Conservation (phyloP, 148 eudicot species). For the Beta vulgaris region DNA sequence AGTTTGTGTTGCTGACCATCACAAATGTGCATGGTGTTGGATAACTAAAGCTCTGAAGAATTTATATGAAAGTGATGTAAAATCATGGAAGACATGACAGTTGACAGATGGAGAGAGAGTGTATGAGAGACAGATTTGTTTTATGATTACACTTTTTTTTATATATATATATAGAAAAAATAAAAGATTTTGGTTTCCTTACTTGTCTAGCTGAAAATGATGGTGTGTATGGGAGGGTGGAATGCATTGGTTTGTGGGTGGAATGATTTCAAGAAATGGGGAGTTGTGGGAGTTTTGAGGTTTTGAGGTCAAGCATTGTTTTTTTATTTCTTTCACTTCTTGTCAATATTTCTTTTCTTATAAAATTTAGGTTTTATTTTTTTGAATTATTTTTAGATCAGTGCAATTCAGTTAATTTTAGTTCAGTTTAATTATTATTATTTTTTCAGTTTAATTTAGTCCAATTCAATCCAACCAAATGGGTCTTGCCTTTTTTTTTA, state of each 20-base stretch:
- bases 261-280: conserved; percentile 32
- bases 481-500: too few relatives aligned
- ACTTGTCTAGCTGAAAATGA: conserved; percentile 51
- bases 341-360: neutral
- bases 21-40: conserved; percentile 18
- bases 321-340: neutral
- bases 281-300: conserved; percentile 23
- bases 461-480: too few relatives aligned
- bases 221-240: conserved; percentile 27
- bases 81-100: conserved; percentile 31
- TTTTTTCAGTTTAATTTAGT: too few relatives aligned
- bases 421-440: too few relatives aligned
- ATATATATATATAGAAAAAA: neutral
- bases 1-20: neutral
- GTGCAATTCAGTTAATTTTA: too few relatives aligned
- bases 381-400: too few relatives aligned
- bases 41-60: conserved; percentile 19
- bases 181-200: conserved; percentile 18
- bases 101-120: conserved; percentile 28
- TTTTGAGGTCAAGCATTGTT: conserved; percentile 18
- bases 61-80: conserved; percentile 32
- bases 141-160: neutral
- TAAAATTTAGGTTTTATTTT: too few relatives aligned
- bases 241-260: conserved; percentile 44
- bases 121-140: neutral